phyloP scores from a whole-genome alignment of 768 basidiomycete genomes.

The Mycena olivaceomarginata region DNA sequence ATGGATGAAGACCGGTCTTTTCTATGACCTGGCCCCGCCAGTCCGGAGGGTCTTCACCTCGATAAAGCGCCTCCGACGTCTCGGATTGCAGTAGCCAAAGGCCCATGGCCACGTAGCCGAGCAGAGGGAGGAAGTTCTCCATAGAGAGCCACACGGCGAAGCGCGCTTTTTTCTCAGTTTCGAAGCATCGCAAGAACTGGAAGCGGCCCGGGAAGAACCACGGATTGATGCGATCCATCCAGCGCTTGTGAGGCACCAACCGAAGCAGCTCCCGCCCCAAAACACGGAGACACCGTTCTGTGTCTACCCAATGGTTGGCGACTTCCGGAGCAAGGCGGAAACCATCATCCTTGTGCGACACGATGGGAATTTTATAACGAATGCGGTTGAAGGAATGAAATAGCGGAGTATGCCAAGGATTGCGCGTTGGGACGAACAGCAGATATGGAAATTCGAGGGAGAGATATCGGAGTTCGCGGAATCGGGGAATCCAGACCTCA shows the following conservation, averaged over 20 bases:
- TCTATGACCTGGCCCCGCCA: neutral
- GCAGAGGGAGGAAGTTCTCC: conserved; percentile 5
- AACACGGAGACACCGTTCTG: neutral
- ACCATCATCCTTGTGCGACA: neutral
- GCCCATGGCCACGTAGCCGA: conserved; percentile 21
- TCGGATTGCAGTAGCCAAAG: no score
- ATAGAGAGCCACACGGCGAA: conserved; percentile 1
- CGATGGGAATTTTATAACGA: neutral
- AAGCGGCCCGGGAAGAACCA: conserved; percentile 21
- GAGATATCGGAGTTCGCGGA: conserved; percentile 11
- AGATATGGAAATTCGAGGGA: neutral
- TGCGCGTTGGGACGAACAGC: conserved; percentile 2
- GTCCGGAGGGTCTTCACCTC: neutral
- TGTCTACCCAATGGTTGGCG: neutral
- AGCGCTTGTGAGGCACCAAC: neutral
- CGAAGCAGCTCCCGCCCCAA: neutral
- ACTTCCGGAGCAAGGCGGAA: neutral
- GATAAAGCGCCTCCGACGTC: neutral
- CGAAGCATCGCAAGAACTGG: neutral
- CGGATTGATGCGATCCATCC: neutral
- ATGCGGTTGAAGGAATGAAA: neutral
- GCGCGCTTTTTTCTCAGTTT: neutral
- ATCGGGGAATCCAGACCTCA: neutral
- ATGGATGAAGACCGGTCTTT: neutral
- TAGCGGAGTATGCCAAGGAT: neutral